Conservation (phyloP, 805 yeast species). For the Metschnikowia baotianmanensis region DNA sequence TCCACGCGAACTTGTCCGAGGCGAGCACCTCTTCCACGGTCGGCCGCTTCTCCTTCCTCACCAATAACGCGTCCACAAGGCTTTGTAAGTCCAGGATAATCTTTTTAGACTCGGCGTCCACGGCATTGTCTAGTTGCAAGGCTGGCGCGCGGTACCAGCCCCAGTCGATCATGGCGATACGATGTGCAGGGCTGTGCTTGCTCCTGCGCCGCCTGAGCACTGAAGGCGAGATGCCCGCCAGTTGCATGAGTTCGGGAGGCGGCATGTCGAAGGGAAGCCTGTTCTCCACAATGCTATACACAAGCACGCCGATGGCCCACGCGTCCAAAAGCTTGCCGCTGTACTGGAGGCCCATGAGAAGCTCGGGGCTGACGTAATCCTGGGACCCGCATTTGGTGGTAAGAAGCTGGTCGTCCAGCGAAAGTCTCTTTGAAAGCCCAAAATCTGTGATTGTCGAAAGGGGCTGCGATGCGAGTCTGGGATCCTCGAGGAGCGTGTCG, state of each 20-base stretch:
- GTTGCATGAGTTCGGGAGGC: conserved; percentile 44
- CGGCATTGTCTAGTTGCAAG: conserved; percentile 7
- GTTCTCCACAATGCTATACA: conserved; percentile 80
- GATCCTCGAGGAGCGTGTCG: conserved; percentile 1
- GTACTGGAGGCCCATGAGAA: conserved; percentile 84
- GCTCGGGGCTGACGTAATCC: conserved; percentile 94
- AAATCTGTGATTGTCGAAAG: conserved; percentile 76
- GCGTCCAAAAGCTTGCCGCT: conserved; percentile 90
- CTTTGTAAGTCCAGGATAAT: conserved; percentile 21
- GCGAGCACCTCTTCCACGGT: conserved; percentile 20
- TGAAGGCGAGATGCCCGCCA: conserved; percentile 36
- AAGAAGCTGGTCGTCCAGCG: conserved; percentile 57
- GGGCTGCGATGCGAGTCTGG: conserved; percentile 19
- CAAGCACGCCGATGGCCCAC: conserved; percentile 94
- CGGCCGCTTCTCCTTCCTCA: conserved; percentile 36
- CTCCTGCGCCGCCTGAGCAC: conserved; percentile 42
- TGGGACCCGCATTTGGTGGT: conserved; percentile 94
- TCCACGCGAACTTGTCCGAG: conserved; percentile 25
- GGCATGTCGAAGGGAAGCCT: conserved; percentile 91
- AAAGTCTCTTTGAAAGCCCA: conserved; percentile 77
- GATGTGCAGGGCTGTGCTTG: conserved; percentile 66
- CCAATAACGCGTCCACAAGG: conserved; percentile 34
- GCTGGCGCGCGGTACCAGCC: conserved; percentile 56
- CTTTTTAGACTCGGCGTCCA: conserved; percentile 9
- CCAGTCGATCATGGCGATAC: conserved; percentile 94